Evolutionary conservation across 805 yeast genomes (phyloP), one percentile per base, ranked within the genome.

Genomic region (Ogataea zsoltii): DNA sequence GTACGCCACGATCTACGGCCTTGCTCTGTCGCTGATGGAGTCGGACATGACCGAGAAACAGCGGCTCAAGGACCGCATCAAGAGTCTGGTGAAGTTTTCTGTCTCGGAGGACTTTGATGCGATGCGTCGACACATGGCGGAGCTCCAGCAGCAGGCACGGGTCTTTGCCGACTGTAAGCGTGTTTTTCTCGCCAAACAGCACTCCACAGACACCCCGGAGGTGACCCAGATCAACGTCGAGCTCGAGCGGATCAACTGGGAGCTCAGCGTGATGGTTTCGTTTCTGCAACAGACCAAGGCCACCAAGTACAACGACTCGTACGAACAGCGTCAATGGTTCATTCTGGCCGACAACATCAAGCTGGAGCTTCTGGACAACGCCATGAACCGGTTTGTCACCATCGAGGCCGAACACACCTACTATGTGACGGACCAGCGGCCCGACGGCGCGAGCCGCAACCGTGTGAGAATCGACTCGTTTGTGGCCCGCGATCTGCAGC

Each of bases 381-480:
- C 75, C 7, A 67, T 86, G 18, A 59, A 69, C 13, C 90, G 95
- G 17, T 81, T 91, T 58, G 68, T 88, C 36, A 96, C 88, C 61
- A 68, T 90, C 41, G 84, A 86, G 0, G 64, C 91, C 12, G 82
- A 84, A 2, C 74, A 76, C 28, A 74, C 85, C 2, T 74, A 72
- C 38, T 89, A 81, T 61, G 68, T 76, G 39, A 73, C 92, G 35
- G 63, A 81, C 4, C 85, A 83, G 35, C 73, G 82, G 7, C 70
- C 82, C 1, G 88, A 81, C 55, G 88, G 91, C 1, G 81, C 88
- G 21, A 84, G 87, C 53, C 63, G 73, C 14, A 89, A 87, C 57
- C 69, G 75, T 16, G 71, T 87, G 3, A 77, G 73, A 35, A 73
- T 91, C 23, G 71, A 72, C n/a, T 78, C 82, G 69, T 68, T 90